phyloP scores from a whole-genome alignment of 2,329 filamentous ascomycete genomes.

The Pseudogymnoascus destructans region DNA sequence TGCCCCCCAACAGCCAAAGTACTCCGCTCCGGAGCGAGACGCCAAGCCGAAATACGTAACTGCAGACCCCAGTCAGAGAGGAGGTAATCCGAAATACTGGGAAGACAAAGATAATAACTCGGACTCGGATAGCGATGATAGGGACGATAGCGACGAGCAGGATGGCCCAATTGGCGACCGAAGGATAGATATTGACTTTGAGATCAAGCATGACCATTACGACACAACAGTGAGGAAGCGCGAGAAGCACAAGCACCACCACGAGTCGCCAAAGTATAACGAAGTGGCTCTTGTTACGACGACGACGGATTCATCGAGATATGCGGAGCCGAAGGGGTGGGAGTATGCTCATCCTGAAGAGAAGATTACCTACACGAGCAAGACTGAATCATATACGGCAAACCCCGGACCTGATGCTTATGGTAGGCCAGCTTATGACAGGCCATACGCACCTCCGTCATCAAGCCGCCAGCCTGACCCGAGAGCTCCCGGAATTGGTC shows the following conservation, averaged over 20 bases:
- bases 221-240: not conserved
- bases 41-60: constrained; percentile 5
- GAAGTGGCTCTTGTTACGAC: not conserved
- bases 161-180: constrained; percentile 8
- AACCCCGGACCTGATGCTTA: constrained; percentile 11
- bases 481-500: constrained; percentile 13
- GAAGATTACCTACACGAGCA: constrained; percentile 25
- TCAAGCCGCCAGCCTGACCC: constrained; percentile 11
- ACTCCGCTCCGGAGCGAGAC: not conserved
- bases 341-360: constrained; percentile 30
- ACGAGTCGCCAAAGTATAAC: not conserved
- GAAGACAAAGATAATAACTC: not conserved
- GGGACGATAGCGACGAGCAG: not conserved
- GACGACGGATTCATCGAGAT: constrained; percentile 12
- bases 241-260: constrained; percentile 2
- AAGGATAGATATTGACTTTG: constrained; percentile 7
- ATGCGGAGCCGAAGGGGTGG: constrained; percentile 25
- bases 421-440: not conserved
- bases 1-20: not conserved
- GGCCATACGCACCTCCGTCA: not conserved
- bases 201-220: not conserved
- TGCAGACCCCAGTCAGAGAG: constrained; percentile 4
- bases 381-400: constrained; percentile 18
- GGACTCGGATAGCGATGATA: not conserved
- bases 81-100: constrained; percentile 6